These are phyloP conservation scores for Paramecium tetraurelia DNA, from an alignment of 73 alveolate genomes.

Conservation along the genomic window DNA sequence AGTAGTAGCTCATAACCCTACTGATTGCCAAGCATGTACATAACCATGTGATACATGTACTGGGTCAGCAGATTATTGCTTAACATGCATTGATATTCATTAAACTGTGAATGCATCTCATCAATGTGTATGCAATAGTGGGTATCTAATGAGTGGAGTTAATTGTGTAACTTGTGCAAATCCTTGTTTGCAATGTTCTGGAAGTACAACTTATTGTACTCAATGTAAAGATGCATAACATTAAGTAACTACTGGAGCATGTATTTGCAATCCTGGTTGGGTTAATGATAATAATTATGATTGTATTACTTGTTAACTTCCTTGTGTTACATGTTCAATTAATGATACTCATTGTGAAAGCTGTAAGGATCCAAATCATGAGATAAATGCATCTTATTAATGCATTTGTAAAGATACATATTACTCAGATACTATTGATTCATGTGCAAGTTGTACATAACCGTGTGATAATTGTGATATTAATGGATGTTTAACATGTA, in stretches of 20 bases:
- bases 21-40: not conserved
- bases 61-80: not conserved
- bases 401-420: not conserved
- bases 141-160: not conserved
- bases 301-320: not conserved
- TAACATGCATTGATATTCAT: not conserved
- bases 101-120: not conserved
- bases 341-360: not conserved
- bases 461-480: not conserved
- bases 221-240: not conserved
- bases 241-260: not conserved
- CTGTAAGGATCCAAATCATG: not conserved
- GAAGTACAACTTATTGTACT: not conserved
- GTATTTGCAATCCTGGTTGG: not conserved
- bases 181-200: not conserved
- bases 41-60: not conserved
- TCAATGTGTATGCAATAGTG: not conserved
- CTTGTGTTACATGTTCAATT: constrained; percentile 13
- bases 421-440: not conserved
- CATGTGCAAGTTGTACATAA: not conserved
- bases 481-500: not conserved
- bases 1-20: not conserved
- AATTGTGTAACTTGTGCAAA: not conserved
- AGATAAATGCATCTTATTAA: not conserved
- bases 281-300: not conserved